Base-by-base conservation (phyloP, 148 eudicot species). In the Bassia scoparia region DNA sequence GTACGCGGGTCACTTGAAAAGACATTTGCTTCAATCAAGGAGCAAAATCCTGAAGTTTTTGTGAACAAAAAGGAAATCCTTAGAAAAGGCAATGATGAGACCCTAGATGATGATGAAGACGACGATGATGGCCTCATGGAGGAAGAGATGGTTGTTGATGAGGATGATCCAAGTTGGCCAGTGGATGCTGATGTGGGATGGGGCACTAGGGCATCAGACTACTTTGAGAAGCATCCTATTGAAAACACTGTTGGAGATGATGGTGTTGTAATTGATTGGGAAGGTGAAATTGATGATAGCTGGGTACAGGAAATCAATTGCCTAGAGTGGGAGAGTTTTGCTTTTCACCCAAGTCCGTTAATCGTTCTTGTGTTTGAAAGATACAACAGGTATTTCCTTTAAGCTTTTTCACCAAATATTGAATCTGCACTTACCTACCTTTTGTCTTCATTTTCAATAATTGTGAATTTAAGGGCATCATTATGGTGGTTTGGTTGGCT, bases 251-350 rank as follows among this genome's bases (percentile, higher is more conserved):
- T 89, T 18, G 97, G 94, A 31, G 96, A 95, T 76, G 96, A 92
- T 73, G 99, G 99, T 59, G 49, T 62, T 33, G 88, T 87, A 77
- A 90, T 95, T 70, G 97, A 95, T 61, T 95, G 99, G 99, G 99
- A 89, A 79, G 97, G 97, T 59, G 99, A 95, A 82, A 72, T 88
- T 54, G 99, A 92, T 35, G 87, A 95, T 78, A 82, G 81, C 55
- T 87, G 88, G 90, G 89, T 95, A 67, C 88, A 86, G 70, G 99
- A 95, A 83, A 95, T 95, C 63, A 90, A 88, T 79, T 87, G 99
- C 87, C 84, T 95, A 65, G 97, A 92, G 78, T 95, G 99, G 99
- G 99, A 95, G 83, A 85, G 83, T 68, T 90, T 88, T 79, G 99
- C 99, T 69, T 95, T 89, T 72, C 99, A 90, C 83, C 99, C 99